Percentiles rank a stretch among this genome's conserved stretches.
Conservation (phyloP, 1,284 basidiomycete species). For the Taiwanofungus camphoratus region DNA sequence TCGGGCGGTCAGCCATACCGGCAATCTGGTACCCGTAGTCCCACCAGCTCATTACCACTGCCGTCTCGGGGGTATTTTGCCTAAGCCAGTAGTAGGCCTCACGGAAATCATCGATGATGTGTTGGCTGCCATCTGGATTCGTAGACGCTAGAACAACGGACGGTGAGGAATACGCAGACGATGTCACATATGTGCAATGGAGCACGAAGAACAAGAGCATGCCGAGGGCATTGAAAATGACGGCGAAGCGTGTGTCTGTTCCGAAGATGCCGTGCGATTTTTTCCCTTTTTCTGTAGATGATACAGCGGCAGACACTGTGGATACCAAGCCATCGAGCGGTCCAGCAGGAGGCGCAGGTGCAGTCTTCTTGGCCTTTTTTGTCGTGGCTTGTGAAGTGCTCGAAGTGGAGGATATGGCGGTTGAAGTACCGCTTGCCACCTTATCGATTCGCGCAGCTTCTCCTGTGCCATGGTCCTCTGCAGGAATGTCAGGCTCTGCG, state of each 20-base stretch:
- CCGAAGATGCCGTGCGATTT: conserved; percentile 69
- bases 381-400: conserved; percentile 45
- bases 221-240: conserved; percentile 73
- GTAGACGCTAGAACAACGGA: conserved; percentile 90
- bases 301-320: conserved; percentile 32
- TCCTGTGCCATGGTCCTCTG: conserved; percentile 30
- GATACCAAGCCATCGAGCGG: conserved; percentile 38
- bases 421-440: conserved; percentile 23
- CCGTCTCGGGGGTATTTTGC: conserved; percentile 89
- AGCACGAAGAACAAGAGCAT: conserved; percentile 88
- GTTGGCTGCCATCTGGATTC: conserved; percentile 80
- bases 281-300: conserved; percentile 24
- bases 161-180: conserved; percentile 94
- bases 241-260: conserved; percentile 75
- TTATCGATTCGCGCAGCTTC: conserved; percentile 23
- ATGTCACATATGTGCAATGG: conserved; percentile 97
- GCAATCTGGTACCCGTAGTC: conserved; percentile 99
- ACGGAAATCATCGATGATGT: conserved; percentile 99
- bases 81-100: conserved; percentile 99
- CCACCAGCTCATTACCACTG: conserved; percentile 99
- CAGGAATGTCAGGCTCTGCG: conserved; percentile 44
- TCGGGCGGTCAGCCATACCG: conserved; percentile 97
- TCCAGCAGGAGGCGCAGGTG: conserved; percentile 28
- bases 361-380: conserved; percentile 48
- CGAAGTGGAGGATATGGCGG: conserved; percentile 22